Percentiles rank a stretch among this genome's conserved stretches.
Evolutionary conservation across 495 filamentous ascomycete genomes (phyloP).

Genomic region (Lineolata rhizophorae): DNA sequence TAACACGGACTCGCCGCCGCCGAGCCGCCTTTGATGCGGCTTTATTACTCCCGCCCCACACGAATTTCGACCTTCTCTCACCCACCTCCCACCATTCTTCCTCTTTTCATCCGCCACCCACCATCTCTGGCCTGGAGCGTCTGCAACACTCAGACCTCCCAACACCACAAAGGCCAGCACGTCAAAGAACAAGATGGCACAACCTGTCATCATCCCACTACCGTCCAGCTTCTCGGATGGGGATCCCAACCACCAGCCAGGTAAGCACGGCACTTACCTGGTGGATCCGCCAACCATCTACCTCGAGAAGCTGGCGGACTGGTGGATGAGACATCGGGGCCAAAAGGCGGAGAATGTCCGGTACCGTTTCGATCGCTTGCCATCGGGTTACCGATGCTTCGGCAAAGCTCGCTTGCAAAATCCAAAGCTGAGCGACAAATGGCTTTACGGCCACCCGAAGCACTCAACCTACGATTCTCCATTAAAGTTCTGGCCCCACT

Average conservation of each 20-base stretch:
- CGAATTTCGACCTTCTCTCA: too few species aligned
- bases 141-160: too few species aligned
- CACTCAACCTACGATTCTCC: conserved; percentile 28
- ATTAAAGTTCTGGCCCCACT: conserved; percentile 33
- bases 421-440: conserved; percentile 25
- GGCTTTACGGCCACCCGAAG: conserved; percentile 32
- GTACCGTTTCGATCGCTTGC: conserved; percentile 30
- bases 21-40: too few species aligned
- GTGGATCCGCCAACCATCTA: conserved; percentile 12
- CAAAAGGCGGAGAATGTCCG: conserved; percentile 13
- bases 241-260: conserved; percentile 15
- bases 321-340: conserved; percentile 12
- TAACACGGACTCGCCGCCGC: too few species aligned
- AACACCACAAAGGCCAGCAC: too few species aligned
- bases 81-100: too few species aligned
- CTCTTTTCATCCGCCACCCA: too few species aligned
- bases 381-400: conserved; percentile 29
- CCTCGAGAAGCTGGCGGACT: conserved; percentile 12
- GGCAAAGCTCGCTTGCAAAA: conserved; percentile 22
- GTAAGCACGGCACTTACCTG: conserved; percentile 1
- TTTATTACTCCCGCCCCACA: too few species aligned
- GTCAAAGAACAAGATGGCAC: conserved; percentile 5
- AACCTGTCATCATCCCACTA: conserved; percentile 10
- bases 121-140: too few species aligned
- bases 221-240: conserved; percentile 13